Evolutionary conservation across 2,329 filamentous ascomycete genomes (phyloP).

Genomic region (Didymella arachidicola): DNA sequence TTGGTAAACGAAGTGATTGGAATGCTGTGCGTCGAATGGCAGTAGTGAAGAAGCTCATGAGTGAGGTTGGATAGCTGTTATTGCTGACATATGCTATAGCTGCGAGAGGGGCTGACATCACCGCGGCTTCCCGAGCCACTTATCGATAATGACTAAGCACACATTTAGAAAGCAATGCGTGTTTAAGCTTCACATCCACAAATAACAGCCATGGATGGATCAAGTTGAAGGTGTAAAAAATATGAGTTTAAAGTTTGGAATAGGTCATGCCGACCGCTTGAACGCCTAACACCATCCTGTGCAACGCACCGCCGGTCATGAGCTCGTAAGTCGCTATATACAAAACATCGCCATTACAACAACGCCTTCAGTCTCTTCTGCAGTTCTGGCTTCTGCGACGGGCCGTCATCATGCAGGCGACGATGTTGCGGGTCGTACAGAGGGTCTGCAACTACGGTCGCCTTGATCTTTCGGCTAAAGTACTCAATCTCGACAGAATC

Average conservation of each 20-base stretch:
- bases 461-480: conserved; percentile 63
- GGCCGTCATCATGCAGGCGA: conserved; percentile 42
- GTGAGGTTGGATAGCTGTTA: conserved; percentile 33
- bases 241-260: background rate
- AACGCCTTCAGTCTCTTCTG: conserved; percentile 35
- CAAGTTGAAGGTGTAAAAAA: background rate
- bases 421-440: conserved; percentile 56
- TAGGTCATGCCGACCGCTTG: background rate
- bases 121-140: background rate
- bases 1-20: conserved; percentile 28
- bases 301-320: conserved; percentile 23
- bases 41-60: conserved; percentile 46
- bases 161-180: background rate
- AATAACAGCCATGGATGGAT: background rate
- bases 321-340: conserved; percentile 22
- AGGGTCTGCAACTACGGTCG: conserved; percentile 63
- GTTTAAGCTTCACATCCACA: background rate
- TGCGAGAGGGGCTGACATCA: conserved; percentile 42
- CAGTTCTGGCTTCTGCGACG: conserved; percentile 27
- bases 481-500: conserved; percentile 67
- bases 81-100: conserved; percentile 59
- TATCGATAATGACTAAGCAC: conserved; percentile 10
- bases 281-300: conserved; percentile 9
- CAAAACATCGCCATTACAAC: conserved; percentile 23
- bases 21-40: conserved; percentile 38